These are phyloP conservation scores for Colletotrichum agaves DNA, from an alignment of 2,329 filamentous ascomycete species.

Conservation along the genomic window DNA sequence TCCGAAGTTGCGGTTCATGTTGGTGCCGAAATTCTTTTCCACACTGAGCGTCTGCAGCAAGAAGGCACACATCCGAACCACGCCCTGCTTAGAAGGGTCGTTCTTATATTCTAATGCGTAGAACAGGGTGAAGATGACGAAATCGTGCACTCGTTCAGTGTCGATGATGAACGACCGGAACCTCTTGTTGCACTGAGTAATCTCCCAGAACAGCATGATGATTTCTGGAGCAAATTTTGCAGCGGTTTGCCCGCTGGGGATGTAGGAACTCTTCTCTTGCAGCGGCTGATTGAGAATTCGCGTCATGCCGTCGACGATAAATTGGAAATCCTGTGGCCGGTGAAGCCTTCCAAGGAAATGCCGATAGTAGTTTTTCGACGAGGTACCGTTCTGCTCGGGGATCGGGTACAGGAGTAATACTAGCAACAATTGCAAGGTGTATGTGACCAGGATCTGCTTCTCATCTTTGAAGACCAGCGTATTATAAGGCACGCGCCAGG, in stretches of 20 bases:
- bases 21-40: constrained; percentile 88
- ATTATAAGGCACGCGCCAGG: constrained; percentile 94
- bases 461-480: constrained; percentile 91
- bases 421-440: constrained; percentile 90
- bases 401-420: constrained; percentile 88
- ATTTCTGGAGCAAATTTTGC: constrained; percentile 93
- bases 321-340: constrained; percentile 96
- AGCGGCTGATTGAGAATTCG: constrained; percentile 92
- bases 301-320: constrained; percentile 94
- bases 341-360: constrained; percentile 92
- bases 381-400: constrained; percentile 74
- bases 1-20: constrained; percentile 88
- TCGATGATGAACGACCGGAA: constrained; percentile 98
- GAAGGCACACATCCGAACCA: constrained; percentile 98
- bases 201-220: constrained; percentile 97
- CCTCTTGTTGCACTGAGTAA: constrained; percentile 95
- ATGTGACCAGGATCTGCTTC: constrained; percentile 89
- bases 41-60: constrained; percentile 94
- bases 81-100: constrained; percentile 87
- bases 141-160: constrained; percentile 92
- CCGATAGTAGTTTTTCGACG: constrained; percentile 90
- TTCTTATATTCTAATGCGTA: constrained; percentile 91
- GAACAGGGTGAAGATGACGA: constrained; percentile 88
- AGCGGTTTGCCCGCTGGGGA: constrained; percentile 83
- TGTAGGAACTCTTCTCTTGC: constrained; percentile 87